Percentiles rank a stretch among this genome's conserved stretches.
Evolutionary conservation across 1,139 yeast genomes (phyloP).

Genomic region (Geotrichum siamense): DNA sequence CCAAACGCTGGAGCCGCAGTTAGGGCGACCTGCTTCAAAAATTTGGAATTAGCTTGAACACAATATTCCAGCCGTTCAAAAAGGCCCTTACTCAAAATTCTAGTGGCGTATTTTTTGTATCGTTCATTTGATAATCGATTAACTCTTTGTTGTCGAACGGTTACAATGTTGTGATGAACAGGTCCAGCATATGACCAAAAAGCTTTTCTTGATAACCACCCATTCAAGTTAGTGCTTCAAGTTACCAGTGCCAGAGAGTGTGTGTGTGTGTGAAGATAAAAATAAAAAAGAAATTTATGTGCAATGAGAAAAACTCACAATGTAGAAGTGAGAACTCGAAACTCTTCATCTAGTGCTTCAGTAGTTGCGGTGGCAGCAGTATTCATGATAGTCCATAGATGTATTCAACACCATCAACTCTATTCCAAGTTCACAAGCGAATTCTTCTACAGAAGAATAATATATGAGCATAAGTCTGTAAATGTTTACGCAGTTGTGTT

Average conservation of each 20-base stretch:
- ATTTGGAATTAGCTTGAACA: constrained; percentile 45
- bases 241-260: neutral
- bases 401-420: no score
- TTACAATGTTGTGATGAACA: constrained; percentile 23
- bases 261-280: no score
- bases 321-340: constrained; percentile 25
- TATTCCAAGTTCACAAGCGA: no score
- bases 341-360: constrained; percentile 23
- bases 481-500: neutral
- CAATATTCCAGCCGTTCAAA: constrained; percentile 42
- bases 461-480: neutral
- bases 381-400: no score
- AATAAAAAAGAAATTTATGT: neutral
- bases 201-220: constrained; percentile 21
- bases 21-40: constrained; percentile 41
- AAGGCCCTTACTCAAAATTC: constrained; percentile 31
- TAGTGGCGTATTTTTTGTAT: constrained; percentile 20
- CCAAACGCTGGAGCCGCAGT: constrained; percentile 39
- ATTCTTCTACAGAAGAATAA: no score
- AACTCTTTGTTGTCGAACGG: constrained; percentile 25
- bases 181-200: constrained; percentile 24
- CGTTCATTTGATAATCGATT: constrained; percentile 16
- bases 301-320: constrained; percentile 24
- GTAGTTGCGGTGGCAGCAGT: no score
- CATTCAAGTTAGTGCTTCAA: neutral